A percentile compares a stretch with the other conserved stretches of the same genome.
These are phyloP conservation scores for Euphorbia pulcherrima DNA, from an alignment of 345 rosid species.

Conservation along the genomic window DNA sequence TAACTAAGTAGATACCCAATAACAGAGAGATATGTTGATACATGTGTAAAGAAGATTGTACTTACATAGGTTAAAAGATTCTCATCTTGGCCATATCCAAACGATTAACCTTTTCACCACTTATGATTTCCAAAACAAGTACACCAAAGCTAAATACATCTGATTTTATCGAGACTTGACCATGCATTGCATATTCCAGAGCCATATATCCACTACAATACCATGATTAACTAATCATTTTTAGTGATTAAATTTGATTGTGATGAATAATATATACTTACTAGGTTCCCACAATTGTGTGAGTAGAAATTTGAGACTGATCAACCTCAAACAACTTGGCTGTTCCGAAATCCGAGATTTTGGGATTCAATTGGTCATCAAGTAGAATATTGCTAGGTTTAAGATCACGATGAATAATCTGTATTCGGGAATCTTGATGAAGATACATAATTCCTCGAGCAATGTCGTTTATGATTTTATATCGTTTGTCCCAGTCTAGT, in stretches of 20 bases:
- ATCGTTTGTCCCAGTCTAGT: neutral
- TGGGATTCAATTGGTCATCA: neutral
- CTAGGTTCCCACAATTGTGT: neutral
- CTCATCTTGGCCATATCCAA: too few species aligned
- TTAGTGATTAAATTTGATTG: too few species aligned
- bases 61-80: too few species aligned
- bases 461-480: neutral
- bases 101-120: neutral
- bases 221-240: too few species aligned
- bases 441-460: neutral
- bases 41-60: too few species aligned
- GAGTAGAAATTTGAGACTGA: neutral
- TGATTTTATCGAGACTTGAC: neutral
- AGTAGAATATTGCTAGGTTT: neutral
- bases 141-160: neutral
- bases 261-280: neutral
- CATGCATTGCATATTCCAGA: neutral
- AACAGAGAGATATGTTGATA: too few species aligned
- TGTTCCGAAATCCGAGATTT: neutral
- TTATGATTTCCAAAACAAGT: neutral
- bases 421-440: neutral
- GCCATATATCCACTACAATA: neutral
- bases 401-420: neutral
- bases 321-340: neutral
- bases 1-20: too few species aligned